phyloP scores from a whole-genome alignment of 495 filamentous ascomycete genomes.

The Podospora bellae-mahoneyi region DNA sequence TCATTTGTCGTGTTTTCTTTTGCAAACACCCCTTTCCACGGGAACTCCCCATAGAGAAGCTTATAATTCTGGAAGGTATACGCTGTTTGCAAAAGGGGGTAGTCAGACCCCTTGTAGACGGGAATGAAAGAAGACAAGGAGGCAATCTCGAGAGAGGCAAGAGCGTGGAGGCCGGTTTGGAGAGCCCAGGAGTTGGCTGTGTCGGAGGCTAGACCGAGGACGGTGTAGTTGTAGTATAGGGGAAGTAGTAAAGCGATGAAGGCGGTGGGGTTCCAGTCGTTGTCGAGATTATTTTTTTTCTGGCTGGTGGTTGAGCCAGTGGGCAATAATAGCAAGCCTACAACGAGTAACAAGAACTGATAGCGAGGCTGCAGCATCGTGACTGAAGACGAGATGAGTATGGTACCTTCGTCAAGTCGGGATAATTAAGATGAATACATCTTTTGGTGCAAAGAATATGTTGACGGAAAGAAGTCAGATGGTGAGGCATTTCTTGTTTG shows the following conservation, averaged over 20 bases:
- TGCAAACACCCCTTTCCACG: neutral
- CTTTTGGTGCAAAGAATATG: neutral
- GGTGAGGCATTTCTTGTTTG: neutral
- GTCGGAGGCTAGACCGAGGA: neutral
- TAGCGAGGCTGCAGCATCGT: neutral
- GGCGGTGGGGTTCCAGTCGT: neutral
- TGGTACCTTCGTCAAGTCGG: neutral
- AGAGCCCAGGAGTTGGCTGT: neutral
- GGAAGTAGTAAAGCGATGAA: neutral
- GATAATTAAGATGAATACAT: neutral
- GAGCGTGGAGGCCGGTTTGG: neutral
- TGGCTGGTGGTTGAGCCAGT: neutral
- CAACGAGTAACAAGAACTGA: neutral
- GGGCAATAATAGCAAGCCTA: neutral
- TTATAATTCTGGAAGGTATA: neutral
- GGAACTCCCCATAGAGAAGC: neutral
- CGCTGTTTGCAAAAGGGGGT: neutral
- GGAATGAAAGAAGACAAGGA: neutral
- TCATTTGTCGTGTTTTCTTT: neutral
- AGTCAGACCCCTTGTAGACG: neutral
- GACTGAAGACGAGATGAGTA: neutral
- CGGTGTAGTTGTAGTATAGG: neutral
- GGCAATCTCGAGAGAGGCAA: neutral
- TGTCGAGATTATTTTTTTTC: slow-evolving; percentile 19
- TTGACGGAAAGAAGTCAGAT: neutral